Evolutionary conservation across 352 stramenopile genomes (phyloP).

Genomic region (Lagenidium giganteum): DNA sequence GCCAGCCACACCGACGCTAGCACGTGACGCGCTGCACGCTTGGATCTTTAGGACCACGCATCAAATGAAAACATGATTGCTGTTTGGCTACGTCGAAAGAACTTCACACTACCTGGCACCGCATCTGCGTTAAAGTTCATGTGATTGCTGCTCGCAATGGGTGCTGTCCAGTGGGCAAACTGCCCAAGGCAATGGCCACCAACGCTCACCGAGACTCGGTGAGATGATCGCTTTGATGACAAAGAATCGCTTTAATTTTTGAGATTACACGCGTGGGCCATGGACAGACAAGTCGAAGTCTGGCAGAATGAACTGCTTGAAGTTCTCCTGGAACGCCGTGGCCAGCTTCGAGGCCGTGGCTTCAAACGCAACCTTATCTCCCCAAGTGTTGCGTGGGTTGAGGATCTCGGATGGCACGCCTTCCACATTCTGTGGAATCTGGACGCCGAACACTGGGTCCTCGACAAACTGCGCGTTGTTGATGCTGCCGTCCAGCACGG

Average conservation of each 20-base stretch:
- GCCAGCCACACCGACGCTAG: too few species aligned
- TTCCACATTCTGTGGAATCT: constrained; percentile 40
- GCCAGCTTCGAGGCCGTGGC: constrained; percentile 54
- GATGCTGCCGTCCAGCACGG: constrained; percentile 49
- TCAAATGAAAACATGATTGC: too few species aligned
- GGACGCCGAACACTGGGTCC: constrained; percentile 48
- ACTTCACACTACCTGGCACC: constrained; percentile 72
- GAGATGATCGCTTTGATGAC: too few species aligned
- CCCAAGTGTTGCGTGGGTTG: constrained; percentile 53
- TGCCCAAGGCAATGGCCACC: too few species aligned
- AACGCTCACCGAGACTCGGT: too few species aligned
- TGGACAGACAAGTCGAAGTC: constrained; percentile 46
- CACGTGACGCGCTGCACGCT: too few species aligned
- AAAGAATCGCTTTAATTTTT: too few species aligned
- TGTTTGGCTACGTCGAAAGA: too few species aligned
- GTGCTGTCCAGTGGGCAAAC: too few species aligned
- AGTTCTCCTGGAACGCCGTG: constrained; percentile 60
- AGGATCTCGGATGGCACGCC: constrained; percentile 53
- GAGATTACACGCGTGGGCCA: constrained; percentile 33
- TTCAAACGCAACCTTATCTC: constrained; percentile 54
- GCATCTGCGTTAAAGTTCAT: too few species aligned
- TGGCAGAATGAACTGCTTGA: constrained; percentile 65
- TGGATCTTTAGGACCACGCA: too few species aligned
- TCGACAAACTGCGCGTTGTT: constrained; percentile 41
- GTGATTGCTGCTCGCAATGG: too few species aligned